Percentiles rank a stretch among this genome's conserved stretches.
Conservation (phyloP, 2,329 filamentous ascomycete genomes). For the Penicillium janthinellum region DNA sequence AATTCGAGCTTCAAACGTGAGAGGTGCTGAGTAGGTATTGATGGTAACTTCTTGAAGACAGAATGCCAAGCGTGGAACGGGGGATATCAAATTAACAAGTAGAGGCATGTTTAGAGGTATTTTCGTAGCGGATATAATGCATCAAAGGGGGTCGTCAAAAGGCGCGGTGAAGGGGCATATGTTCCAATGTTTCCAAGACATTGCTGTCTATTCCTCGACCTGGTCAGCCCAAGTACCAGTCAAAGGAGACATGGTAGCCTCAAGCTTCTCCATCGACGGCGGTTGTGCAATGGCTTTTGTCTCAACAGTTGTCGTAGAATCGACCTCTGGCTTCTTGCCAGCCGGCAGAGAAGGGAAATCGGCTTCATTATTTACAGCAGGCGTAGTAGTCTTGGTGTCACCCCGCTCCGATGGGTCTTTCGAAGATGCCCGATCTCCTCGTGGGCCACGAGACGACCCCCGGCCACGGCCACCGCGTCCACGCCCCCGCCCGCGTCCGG, state of each 20-base stretch:
- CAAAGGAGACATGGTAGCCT: conserved; percentile 32
- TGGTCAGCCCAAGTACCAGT: conserved; percentile 39
- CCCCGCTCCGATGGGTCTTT: conserved; percentile 22
- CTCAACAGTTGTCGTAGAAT: conserved; percentile 5
- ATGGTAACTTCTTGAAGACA: not conserved
- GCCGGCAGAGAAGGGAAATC: conserved; percentile 42
- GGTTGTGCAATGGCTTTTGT: conserved; percentile 10
- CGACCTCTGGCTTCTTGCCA: conserved; percentile 25
- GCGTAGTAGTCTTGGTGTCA: conserved; percentile 22
- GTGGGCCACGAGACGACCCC: conserved; percentile 28
- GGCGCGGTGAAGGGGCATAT: not conserved
- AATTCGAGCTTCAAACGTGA: not conserved
- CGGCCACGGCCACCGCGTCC: conserved; percentile 32
- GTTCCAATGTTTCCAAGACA: not conserved
- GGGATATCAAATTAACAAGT: conserved; percentile 2
- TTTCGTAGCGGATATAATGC: not conserved
- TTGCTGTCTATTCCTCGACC: conserved; percentile 27
- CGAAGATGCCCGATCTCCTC: conserved; percentile 22
- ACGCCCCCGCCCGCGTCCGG: conserved; percentile 34
- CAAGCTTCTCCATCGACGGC: conserved; percentile 26
- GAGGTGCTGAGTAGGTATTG: not conserved
- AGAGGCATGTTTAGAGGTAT: not conserved
- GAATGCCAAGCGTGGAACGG: not conserved
- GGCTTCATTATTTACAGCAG: conserved; percentile 32
- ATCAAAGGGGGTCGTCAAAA: conserved; percentile 7